phyloP scores from a whole-genome alignment of 2,329 filamentous ascomycete species.

The Paracorniculantispora psalliotae region DNA sequence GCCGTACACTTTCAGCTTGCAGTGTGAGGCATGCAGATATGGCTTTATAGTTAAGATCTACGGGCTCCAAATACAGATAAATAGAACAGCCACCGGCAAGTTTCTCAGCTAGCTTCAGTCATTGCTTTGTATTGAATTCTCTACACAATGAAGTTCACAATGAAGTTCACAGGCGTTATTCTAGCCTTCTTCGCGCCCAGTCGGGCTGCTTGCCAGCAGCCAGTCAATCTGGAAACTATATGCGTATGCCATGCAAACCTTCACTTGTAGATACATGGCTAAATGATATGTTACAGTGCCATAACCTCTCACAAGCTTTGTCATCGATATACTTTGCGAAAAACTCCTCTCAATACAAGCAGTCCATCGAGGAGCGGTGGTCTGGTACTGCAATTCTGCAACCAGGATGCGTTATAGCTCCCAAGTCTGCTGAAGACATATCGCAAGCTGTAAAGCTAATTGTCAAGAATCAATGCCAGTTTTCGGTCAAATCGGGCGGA shows the following conservation, averaged over 20 bases:
- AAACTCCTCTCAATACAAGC: neutral
- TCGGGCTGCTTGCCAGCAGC: neutral
- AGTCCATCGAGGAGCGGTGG: neutral
- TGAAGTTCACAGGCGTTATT: too few relatives aligned
- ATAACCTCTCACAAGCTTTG: neutral
- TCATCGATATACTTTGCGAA: neutral
- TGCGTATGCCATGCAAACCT: neutral
- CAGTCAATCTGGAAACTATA: neutral
- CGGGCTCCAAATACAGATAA: neutral
- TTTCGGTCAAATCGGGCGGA: slow-evolving; percentile 44
- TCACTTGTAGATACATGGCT: neutral
- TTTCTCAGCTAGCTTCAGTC: too few relatives aligned
- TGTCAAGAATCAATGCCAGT: slow-evolving; percentile 22
- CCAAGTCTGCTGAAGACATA: neutral
- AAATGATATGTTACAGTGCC: neutral
- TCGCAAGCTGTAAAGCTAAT: slow-evolving; percentile 13
- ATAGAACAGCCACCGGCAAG: neutral
- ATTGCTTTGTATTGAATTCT: too few relatives aligned
- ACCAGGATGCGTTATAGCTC: neutral
- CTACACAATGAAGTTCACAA: too few relatives aligned
- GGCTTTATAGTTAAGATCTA: too few relatives aligned
- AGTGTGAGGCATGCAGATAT: neutral
- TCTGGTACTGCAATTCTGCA: neutral
- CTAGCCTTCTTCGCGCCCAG: neutral
- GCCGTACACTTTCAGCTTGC: neutral